These are phyloP conservation scores for Penicillium janthinellum DNA, from an alignment of 2,329 filamentous ascomycete genomes.

Conservation along the genomic window DNA sequence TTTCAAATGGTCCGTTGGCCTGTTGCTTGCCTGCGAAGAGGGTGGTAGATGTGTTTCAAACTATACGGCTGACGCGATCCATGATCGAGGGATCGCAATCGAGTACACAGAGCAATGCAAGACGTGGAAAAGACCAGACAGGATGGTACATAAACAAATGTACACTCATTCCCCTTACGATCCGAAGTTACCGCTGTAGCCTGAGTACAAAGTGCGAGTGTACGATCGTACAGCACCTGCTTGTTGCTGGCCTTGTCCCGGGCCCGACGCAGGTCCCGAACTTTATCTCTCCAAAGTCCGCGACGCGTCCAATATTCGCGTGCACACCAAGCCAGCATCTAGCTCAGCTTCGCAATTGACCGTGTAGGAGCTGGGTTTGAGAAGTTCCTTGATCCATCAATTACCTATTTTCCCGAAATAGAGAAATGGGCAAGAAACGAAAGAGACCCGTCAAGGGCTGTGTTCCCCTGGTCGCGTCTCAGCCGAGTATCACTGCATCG, in stretches of 20 bases:
- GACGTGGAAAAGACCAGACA: neutral
- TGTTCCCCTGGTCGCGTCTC: constrained; percentile 21
- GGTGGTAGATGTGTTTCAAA: neutral
- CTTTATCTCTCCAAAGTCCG: neutral
- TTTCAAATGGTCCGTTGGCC: neutral
- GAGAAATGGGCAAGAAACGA: constrained; percentile 45
- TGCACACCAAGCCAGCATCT: neutral
- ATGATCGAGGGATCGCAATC: neutral
- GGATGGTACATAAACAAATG: neutral
- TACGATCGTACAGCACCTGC: neutral
- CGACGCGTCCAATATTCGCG: constrained; percentile 7
- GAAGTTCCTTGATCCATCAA: neutral
- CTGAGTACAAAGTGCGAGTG: neutral
- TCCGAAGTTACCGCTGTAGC: neutral
- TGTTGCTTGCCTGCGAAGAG: neutral
- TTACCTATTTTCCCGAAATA: neutral
- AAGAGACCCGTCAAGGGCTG: constrained; percentile 42
- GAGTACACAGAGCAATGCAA: neutral
- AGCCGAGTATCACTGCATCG: constrained; percentile 30
- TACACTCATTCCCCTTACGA: no score
- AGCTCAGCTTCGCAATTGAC: neutral
- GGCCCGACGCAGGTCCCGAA: neutral
- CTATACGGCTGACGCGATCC: neutral
- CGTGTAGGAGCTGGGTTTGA: neutral
- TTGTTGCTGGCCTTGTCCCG: neutral